Conservation (phyloP, 148 eudicot genomes). For the Rhododendron ferrugineum region DNA sequence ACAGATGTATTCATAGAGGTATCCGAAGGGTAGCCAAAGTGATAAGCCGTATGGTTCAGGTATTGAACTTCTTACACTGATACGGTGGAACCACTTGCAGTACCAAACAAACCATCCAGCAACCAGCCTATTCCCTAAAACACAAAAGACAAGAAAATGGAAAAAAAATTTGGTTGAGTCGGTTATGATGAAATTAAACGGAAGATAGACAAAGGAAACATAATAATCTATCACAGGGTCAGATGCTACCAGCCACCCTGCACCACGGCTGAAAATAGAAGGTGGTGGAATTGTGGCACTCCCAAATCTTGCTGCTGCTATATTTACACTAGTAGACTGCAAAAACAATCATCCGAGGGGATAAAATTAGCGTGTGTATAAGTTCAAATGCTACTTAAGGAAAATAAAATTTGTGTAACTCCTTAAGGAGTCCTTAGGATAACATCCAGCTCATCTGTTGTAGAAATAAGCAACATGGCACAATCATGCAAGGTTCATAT, state of each 20-base stretch:
- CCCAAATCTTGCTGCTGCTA: constrained; percentile 60
- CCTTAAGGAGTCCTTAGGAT: not conserved
- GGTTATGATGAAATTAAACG: not conserved
- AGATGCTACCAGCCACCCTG: constrained; percentile 69
- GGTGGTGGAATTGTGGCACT: constrained; percentile 78
- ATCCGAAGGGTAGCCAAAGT: not conserved
- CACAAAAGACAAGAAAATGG: not conserved
- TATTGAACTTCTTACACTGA: constrained; percentile 55
- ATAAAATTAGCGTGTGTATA: too few species aligned
- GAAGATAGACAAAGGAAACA: not conserved
- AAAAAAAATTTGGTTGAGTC: not conserved
- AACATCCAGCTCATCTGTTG: not conserved
- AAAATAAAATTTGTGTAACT: too few species aligned
- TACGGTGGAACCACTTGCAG: constrained; percentile 66
- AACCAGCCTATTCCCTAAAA: constrained; percentile 66
- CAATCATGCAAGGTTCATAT: not conserved
- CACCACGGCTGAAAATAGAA: constrained; percentile 69
- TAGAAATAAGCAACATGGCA: not conserved
- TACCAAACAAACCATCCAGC: constrained; percentile 70
- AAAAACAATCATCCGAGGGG: not conserved
- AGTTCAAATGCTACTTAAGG: too few species aligned
- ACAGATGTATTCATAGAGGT: too few species aligned
- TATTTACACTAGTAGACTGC: constrained; percentile 83
- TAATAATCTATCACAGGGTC: not conserved
- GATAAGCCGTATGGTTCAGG: not conserved